Evolutionary conservation across 75 land plant species (phyloP), one percentile per base, ranked within the genome.

Genomic region (Sequoia sempervirens): DNA sequence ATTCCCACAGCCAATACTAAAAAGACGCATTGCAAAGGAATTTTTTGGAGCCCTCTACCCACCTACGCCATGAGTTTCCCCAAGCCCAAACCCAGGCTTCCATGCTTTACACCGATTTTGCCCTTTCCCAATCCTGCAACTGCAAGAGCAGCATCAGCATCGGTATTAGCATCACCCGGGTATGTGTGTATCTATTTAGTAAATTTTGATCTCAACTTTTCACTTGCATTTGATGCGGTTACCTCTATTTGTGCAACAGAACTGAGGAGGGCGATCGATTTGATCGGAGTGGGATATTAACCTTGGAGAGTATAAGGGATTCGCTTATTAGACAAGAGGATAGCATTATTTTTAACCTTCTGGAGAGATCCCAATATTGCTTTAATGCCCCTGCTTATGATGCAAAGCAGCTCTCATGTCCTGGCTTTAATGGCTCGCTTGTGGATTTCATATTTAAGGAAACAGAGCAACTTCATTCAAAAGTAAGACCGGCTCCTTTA

Each of bases 321-420:
- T 98, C 96, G 12, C 86, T 98, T 58, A 93, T 98, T 18, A 88
- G 92, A 47, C 99, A 98, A 85, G 99, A 98, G 87, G 99, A 98
- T 36, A 98, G 93, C 87, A 96, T 98, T 15, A 98, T 98, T 81
- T 98, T 91, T 79, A 86, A 91, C 75, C 93, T 98, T 30, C 80
- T 98, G 50, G 97, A 96, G 86, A 91, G 99, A 80, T 91, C 99
- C 53, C 94, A 96, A 74, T 98, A 91, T 53, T 89, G 92, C 78
- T 88, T 89, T 81, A 98, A 98, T 89, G 87, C 91, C 28, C 93
- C 92, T 69, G 91, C 99, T 8, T 98, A 98, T 85, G 91, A 96
- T 82, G 81, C 85, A 34, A 83, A 90, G 75, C 81, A 86, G 43
- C 94, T 96, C 68, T 15, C 84, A 15, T 86, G 94, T 82, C 93